Base-by-base conservation (phyloP, 177 flowering plant species). In the Tripterygium wilfordii region DNA sequence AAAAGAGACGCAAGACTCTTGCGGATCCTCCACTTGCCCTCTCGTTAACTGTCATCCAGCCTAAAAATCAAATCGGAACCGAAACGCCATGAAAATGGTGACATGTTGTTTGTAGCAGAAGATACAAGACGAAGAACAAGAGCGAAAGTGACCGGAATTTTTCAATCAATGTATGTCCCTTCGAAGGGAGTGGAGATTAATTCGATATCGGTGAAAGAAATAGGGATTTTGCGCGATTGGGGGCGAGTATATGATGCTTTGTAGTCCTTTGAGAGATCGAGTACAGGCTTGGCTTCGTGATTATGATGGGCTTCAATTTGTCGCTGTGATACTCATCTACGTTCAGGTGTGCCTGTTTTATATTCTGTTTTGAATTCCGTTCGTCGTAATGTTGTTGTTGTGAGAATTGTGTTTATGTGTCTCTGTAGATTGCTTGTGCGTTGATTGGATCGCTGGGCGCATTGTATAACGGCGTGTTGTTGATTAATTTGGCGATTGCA, bases 401-500 rank as follows among this genome's bases (percentile, higher is more conserved):
- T 22, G 24, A 23, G 20, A 23, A 13, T 22, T 30, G 38, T 31
- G 15, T 26, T 2, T 26, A 4, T 36, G 0, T 7, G 5, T 17
- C 7, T 1, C 2, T 20, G 21, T 20, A 85, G 94, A 81, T 87
- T 62, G 91, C 77, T 31, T 85, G 82, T 48, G 81, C 96, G 18
- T 64, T 88, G 83, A 50, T 83, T 17, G 98, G 98, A 73, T 88
- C 96, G 6, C 74, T 88, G 10, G 95, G 92, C 25, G 90, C 98
- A 32, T 58, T 78, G 53, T 91, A 74, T 70, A 91, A 78, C 28
- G 98, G 98, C 0, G 85, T 91, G 0, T 51, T 74, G 70, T 55
- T 88, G 44, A 67, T 85, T 21, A 75, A 88, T 60, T 64, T 91
- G 62, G 83, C 67, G 3, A 68, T 91, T 13, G 74, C 86, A 4